Percentiles rank a stretch among this genome's conserved stretches.
These are phyloP conservation scores for Aspergillus intermedius DNA, from an alignment of 2,329 filamentous ascomycete genomes.

Conservation along the genomic window DNA sequence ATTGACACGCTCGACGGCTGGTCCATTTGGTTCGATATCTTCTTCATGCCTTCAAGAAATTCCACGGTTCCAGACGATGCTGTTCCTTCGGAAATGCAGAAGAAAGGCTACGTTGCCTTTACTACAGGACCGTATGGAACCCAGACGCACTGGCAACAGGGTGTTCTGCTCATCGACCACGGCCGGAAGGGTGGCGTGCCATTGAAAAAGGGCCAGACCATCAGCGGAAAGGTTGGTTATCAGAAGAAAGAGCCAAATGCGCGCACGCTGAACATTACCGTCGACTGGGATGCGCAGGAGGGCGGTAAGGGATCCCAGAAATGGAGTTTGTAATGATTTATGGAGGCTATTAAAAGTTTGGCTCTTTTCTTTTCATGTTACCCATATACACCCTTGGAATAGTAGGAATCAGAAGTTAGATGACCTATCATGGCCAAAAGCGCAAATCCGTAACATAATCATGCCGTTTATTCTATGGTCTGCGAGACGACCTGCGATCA, in stretches of 20 bases:
- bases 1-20: constrained; percentile 75
- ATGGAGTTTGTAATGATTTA: constrained; percentile 35
- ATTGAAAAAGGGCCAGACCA: constrained; percentile 49
- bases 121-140: constrained; percentile 73
- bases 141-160: constrained; percentile 88
- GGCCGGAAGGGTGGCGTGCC: constrained; percentile 42
- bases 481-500: constrained; percentile 5
- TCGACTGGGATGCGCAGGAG: constrained; percentile 53
- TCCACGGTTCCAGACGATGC: constrained; percentile 49
- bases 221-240: constrained; percentile 66
- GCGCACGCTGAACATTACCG: constrained; percentile 59
- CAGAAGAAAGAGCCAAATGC: constrained; percentile 62
- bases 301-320: constrained; percentile 35
- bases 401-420: background rate
- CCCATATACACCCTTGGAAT: background rate
- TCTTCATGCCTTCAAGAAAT: constrained; percentile 64
- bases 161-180: constrained; percentile 63
- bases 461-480: background rate
- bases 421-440: background rate
- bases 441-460: background rate
- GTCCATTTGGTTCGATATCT: constrained; percentile 89
- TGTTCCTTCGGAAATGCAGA: constrained; percentile 54
- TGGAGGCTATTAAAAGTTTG: constrained; percentile 8
- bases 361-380: constrained; percentile 5
- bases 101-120: constrained; percentile 64